A percentile compares a stretch with the other conserved stretches of the same genome.
Conservation (phyloP, 202 grass and related monocot genomes). For the Saccharum hybrid region DNA sequence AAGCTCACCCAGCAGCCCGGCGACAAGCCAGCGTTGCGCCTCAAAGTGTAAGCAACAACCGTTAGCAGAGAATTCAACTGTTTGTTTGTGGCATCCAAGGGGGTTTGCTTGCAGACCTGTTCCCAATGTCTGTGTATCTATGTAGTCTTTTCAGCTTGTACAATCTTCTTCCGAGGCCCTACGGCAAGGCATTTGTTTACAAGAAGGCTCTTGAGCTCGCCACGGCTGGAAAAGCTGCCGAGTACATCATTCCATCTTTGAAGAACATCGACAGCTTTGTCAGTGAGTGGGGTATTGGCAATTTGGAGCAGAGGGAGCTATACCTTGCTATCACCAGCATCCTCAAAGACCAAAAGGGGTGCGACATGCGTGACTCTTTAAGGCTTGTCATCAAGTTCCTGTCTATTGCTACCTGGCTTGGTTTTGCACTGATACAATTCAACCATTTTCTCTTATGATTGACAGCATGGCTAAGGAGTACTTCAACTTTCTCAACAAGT, state of each 20-base stretch:
- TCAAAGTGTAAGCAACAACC: too few relatives aligned
- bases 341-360: constrained; percentile 79
- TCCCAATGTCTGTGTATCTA: too few relatives aligned
- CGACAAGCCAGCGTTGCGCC: too few relatives aligned
- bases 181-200: constrained; percentile 76
- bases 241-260: constrained; percentile 77
- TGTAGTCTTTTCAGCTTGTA: constrained; percentile 76
- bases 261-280: constrained; percentile 81
- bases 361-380: not conserved
- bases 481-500: constrained; percentile 85
- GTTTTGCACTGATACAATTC: not conserved
- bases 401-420: not conserved
- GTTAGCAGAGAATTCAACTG: too few relatives aligned
- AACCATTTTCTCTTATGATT: not conserved
- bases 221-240: constrained; percentile 57
- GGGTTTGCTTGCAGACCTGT: too few relatives aligned
- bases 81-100: too few relatives aligned
- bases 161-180: constrained; percentile 71
- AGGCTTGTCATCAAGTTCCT: not conserved
- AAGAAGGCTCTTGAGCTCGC: constrained; percentile 78
- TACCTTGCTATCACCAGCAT: constrained; percentile 63
- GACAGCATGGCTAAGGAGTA: constrained; percentile 82
- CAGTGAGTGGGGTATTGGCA: constrained; percentile 73
- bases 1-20: too few relatives aligned
- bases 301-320: constrained; percentile 75